Evolutionary conservation across 805 yeast genomes (phyloP), one percentile per base, ranked within the genome.

Genomic region (Starmerella asiatica): DNA sequence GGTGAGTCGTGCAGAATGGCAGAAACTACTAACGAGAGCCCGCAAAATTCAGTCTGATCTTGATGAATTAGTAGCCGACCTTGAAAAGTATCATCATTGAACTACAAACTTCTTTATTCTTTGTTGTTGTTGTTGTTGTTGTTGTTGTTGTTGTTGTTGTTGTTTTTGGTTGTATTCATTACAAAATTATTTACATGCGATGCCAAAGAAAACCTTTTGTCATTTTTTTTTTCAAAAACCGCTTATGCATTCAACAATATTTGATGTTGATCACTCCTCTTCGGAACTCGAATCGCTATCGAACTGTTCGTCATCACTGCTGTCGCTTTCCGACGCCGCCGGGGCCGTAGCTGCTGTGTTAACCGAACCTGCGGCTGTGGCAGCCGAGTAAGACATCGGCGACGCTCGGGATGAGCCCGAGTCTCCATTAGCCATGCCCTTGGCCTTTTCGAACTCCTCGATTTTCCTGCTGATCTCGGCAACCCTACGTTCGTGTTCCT

Each of bases 391-490:
- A 11, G 16, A 26, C 15, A 14, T 23, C 20, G 38, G 42, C 18
- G 43, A 23, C 34, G 21, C 27, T n/a, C 21, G 29, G 27, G 29
- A 26, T 21, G 24, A 18, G n/a, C 31, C 46, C 44, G 40, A 19
- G 8, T 28, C 17, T 7, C 11, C 26, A 29, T 53, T 53, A 30
- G 51, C 44, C 15, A 6, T 21, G 21, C 32, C 32, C 34, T 32
- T 11, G 27, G 47, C 52, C 39, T 47, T 43, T 38, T 79, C 80
- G 50, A 79, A 68, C 52, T 81, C 77, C 48, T 81, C 84, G 52
- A 88, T 65, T 60, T 84, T 77, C 58, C 73, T 73, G 58, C 75
- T 79, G 55, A 81, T 67, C 51, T 70, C 71, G 54, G 76, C 85
- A 50, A 81, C 77, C 61, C 78, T 79, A 47, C 68, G 66, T 35